These are phyloP conservation scores for Aspergillus clavatus DNA, from an alignment of 2,329 filamentous ascomycete species.

Conservation along the genomic window DNA sequence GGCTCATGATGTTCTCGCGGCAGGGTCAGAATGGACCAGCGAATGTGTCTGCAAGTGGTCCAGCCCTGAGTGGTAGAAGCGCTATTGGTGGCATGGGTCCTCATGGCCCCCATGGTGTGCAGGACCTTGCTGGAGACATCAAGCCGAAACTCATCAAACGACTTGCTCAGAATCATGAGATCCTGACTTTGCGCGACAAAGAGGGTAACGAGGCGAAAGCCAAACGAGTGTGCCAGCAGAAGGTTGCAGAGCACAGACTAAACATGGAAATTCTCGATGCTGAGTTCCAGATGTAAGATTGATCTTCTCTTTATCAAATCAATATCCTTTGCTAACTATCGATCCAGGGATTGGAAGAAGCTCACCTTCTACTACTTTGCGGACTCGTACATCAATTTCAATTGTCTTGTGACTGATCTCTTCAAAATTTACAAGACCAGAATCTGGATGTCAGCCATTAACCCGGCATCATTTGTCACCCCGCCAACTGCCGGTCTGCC, in stretches of 20 bases:
- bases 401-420: constrained; percentile 89
- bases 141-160: constrained; percentile 97
- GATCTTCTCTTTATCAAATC: not conserved
- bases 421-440: constrained; percentile 99
- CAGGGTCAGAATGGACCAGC: constrained; percentile 52
- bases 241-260: constrained; percentile 87
- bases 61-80: constrained; percentile 61
- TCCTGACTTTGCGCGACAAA: constrained; percentile 84
- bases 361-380: constrained; percentile 99
- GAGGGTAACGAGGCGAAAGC: constrained; percentile 97
- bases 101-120: constrained; percentile 66
- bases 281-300: constrained; percentile 90
- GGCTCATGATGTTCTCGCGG: constrained; percentile 98
- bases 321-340: constrained; percentile 9
- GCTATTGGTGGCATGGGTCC: constrained; percentile 75
- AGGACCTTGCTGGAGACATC: constrained; percentile 69
- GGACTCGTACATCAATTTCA: constrained; percentile 98
- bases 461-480: constrained; percentile 88
- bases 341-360: constrained; percentile 89
- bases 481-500: constrained; percentile 64
- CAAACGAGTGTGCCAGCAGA: constrained; percentile 93
- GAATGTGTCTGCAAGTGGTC: constrained; percentile 52
- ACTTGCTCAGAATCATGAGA: constrained; percentile 84
- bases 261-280: constrained; percentile 99
- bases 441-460: constrained; percentile 99